Conservation (phyloP, 768 basidiomycete species). For the Lactifluus echinatus region DNA sequence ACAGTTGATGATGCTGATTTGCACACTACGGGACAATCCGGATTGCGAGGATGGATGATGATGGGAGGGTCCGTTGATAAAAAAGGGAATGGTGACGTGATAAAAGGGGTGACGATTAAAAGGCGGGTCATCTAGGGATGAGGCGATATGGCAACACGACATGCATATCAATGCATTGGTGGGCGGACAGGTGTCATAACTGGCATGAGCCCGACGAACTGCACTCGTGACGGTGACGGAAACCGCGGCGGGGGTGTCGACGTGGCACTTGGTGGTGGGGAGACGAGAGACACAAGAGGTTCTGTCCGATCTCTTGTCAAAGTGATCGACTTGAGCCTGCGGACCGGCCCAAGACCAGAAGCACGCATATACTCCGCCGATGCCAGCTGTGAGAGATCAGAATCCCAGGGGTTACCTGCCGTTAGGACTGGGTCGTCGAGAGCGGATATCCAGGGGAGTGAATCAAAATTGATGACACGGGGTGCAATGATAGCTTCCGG, state of each 20-base stretch:
- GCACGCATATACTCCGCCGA: conserved; percentile 8
- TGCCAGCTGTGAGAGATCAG: conserved; percentile 20
- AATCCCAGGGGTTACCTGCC: conserved; percentile 15
- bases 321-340: conserved; percentile 17
- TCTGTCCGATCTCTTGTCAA: conserved; percentile 11
- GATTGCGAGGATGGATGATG: conserved; percentile 12
- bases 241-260: conserved; percentile 21
- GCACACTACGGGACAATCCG: conserved; percentile 17
- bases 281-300: conserved; percentile 4
- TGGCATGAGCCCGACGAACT: conserved; percentile 20
- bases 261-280: neutral
- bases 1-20: conserved; percentile 17
- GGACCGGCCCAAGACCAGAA: conserved; percentile 16
- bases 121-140: conserved; percentile 2
- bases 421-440: conserved; percentile 14
- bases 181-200: conserved; percentile 15
- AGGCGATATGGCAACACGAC: neutral
- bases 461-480: conserved; percentile 17
- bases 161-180: neutral
- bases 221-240: conserved; percentile 14
- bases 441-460: conserved; percentile 21
- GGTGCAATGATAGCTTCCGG: conserved; percentile 5
- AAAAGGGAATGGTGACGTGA: conserved; percentile 17
- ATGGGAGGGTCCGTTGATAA: conserved; percentile 16
- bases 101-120: conserved; percentile 12